phyloP scores from a whole-genome alignment of 768 basidiomycete species.

The Kwoniella bestiolae region DNA sequence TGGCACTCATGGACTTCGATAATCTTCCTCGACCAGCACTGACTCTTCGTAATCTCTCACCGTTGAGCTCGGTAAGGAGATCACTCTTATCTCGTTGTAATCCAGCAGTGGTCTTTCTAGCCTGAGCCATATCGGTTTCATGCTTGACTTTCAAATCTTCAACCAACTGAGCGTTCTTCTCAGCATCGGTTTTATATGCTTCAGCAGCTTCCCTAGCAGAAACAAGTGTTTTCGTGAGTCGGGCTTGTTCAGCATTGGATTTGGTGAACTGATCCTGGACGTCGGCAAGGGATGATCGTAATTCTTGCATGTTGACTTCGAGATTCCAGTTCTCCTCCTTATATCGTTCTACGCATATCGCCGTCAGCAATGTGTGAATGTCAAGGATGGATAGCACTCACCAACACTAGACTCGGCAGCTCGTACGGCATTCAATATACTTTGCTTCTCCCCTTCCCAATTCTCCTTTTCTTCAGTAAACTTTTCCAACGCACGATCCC shows the following conservation, averaged over 20 bases:
- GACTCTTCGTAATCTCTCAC: conserved; percentile 41
- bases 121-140: conserved; percentile 91
- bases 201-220: conserved; percentile 75
- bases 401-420: conserved; percentile 81
- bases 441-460: conserved; percentile 77
- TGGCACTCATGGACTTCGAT: conserved; percentile 38
- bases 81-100: conserved; percentile 91
- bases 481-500: conserved; percentile 89
- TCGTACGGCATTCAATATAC: conserved; percentile 71
- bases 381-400: too few relatives aligned
- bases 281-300: conserved; percentile 71
- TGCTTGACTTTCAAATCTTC: conserved; percentile 85
- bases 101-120: conserved; percentile 82
- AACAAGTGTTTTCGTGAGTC: conserved; percentile 74
- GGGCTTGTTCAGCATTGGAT: conserved; percentile 80
- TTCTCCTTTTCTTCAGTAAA: conserved; percentile 91
- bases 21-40: conserved; percentile 34
- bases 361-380: conserved; percentile 19
- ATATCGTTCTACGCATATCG: conserved; percentile 71
- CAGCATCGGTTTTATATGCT: conserved; percentile 81
- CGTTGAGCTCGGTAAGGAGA: conserved; percentile 78
- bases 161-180: conserved; percentile 67
- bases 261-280: conserved; percentile 70
- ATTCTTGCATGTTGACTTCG: conserved; percentile 87
- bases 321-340: conserved; percentile 99